Percentiles rank a stretch among this genome's conserved stretches.
phyloP scores from a whole-genome alignment of 371 early-diverging fungal species.

The Mortierella sp. region DNA sequence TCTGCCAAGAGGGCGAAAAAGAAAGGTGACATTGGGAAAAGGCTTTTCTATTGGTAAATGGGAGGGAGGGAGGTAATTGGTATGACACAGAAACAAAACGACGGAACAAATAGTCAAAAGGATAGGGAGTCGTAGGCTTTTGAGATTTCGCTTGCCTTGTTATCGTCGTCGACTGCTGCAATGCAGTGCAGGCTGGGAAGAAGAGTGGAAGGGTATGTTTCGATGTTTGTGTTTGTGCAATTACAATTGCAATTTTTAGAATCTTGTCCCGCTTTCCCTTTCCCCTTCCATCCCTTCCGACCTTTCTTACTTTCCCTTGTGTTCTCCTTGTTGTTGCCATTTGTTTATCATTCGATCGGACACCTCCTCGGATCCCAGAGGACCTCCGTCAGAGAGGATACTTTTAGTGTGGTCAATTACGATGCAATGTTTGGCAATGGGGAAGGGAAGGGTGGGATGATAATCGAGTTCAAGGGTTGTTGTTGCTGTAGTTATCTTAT shows the following conservation, averaged over 20 bases:
- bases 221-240: neutral
- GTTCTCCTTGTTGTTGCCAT: neutral
- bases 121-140: neutral
- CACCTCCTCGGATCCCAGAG: neutral
- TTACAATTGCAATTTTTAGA: neutral
- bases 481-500: neutral
- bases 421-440: neutral
- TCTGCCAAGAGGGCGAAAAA: neutral
- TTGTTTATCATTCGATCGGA: neutral
- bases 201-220: neutral
- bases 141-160: neutral
- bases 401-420: too few species aligned
- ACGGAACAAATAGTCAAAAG: neutral
- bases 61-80: too few species aligned
- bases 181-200: neutral
- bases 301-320: neutral
- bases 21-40: neutral
- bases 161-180: neutral
- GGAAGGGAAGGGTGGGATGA: neutral
- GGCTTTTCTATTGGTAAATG: neutral
- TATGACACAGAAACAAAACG: neutral
- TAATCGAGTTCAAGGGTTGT: conserved; percentile 10
- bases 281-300: neutral
- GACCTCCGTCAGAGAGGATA: too few species aligned
- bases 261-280: neutral